Evolutionary conservation across 2,329 filamentous ascomycete genomes (phyloP), one percentile per base, ranked within the genome.

Genomic region (Metarhizium album): DNA sequence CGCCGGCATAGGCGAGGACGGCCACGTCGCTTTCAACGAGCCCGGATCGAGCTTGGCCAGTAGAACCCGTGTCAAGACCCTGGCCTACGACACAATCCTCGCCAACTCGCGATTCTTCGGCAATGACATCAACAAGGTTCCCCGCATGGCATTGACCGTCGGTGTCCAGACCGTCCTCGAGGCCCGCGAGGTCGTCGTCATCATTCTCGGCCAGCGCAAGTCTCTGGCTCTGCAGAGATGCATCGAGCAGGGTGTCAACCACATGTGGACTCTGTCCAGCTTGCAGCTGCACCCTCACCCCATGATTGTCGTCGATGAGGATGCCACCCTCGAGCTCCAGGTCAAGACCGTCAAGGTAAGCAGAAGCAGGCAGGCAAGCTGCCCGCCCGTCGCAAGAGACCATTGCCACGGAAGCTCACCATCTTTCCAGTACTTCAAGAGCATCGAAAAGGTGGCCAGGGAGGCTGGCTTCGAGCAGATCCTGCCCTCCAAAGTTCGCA

Each of bases 1-100:
- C 4, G 87, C 86, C 16, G 88, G 88, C 42, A 89, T 94, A 50
- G 88, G 88, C 29, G 84, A 87, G 50, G 88, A 94, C 63, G 88
- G 88, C 4, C 88, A 94, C 67, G 88, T 94, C 56, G 88, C 88
- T 46, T 94, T 94, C 77, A 94, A 94, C 68, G 88, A 94, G 69
- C 88, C 88, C 3, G 88, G 87, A 40, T 90, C 86, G 11, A 88
- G 83, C 53, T 71, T 94, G 54, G 78, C 79, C 58, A 89, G 84
- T 51, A 79, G 86, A 45, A 94, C 88, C 13, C 78, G 88, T 54
- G 87, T 93, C 63, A 93, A 93, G 77, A 93, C 88, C 1, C 72
- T 94, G 48, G 86, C 88, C 38, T 90, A 90, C 62, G 88, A 93
- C 68, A 94, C 88, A 45, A 89, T 93, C 53, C 71, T 90, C 4